Evolutionary conservation across 768 basidiomycete genomes (phyloP), one percentile per base, ranked within the genome.

Genomic region (Chalciporus piperatus): DNA sequence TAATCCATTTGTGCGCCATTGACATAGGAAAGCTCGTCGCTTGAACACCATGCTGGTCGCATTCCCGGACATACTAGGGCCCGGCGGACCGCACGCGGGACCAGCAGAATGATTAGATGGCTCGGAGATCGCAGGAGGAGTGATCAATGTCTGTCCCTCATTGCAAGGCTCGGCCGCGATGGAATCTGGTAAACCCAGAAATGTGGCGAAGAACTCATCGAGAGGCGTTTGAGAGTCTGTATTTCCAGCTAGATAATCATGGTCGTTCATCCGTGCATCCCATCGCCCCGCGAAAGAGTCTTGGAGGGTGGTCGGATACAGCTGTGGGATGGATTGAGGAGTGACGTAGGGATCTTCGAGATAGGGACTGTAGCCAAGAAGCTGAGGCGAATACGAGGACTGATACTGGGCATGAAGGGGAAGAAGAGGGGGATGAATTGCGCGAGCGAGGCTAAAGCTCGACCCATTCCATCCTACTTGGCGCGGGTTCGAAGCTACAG

Each of bases 1-100:
- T 9, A 1, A n/a, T 4, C 55, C 58, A 2, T 48, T 5, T 4
- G 14, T 22, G 16, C 38, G 1, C 65, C 65, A 65, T 6, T n/a
- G 45, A 20, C 63, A 66, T 35, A 9, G 8, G 45, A 45, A 30
- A 11, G 0, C 9, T 5, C 32, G 40, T 28, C 10, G 22, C n/a
- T n/a, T 39, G 55, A 16, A 17, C 8, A 8, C 35, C 6, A 25
- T 3, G 43, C 12, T 41, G 27, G 35, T 37, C 14, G 35, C 5
- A n/a, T 37, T n/a, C n/a, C 16, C 16, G 16, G 35, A 37, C n/a
- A n/a, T 16, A n/a, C n/a, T n/a, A 6, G n/a, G 6, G 35, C 8
- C 35, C 10, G 35, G 35, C n/a, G 12, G 4, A 33, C n/a, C 16
- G 35, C 16, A 33, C 6, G n/a, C 16, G 1, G 16, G 9, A n/a